Evolutionary conservation across 2,329 filamentous ascomycete genomes (phyloP).

Genomic region (Trichoderma atrobrunneum): DNA sequence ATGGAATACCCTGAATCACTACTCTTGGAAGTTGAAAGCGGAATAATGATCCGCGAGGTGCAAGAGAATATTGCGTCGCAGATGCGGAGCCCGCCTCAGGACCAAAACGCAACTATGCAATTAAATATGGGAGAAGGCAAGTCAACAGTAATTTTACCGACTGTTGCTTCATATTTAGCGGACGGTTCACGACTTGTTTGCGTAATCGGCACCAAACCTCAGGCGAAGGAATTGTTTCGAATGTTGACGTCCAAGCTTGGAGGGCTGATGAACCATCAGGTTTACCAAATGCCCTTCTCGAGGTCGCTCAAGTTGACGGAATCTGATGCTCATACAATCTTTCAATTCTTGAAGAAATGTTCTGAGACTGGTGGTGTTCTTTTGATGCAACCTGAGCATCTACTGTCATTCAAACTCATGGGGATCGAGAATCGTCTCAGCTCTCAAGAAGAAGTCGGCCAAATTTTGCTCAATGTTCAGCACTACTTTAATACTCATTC

Average conservation of each 20-base stretch:
- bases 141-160: slow-evolving; percentile 66
- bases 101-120: slow-evolving; percentile 56
- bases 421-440: slow-evolving; percentile 49
- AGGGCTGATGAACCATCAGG: slow-evolving; percentile 38
- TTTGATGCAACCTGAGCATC: slow-evolving; percentile 61
- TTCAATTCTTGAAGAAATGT: neutral
- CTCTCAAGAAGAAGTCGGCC: slow-evolving; percentile 30
- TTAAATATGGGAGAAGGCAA: slow-evolving; percentile 73
- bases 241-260: slow-evolving; percentile 35
- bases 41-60: slow-evolving; percentile 57
- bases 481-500: slow-evolving; percentile 42
- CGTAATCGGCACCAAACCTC: slow-evolving; percentile 59
- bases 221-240: slow-evolving; percentile 55
- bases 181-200: slow-evolving; percentile 50
- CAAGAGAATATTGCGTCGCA: slow-evolving; percentile 56
- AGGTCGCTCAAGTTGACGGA: neutral
- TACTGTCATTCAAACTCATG: slow-evolving; percentile 63
- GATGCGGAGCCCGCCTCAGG: slow-evolving; percentile 47
- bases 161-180: slow-evolving; percentile 55
- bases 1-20: slow-evolving; percentile 56
- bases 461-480: slow-evolving; percentile 40
- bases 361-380: slow-evolving; percentile 49
- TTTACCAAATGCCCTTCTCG: slow-evolving; percentile 58
- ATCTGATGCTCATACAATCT: neutral
- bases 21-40: slow-evolving; percentile 62